These are phyloP conservation scores for Oxalis stricta DNA, from an alignment of 441 rosid genomes.

Conservation along the genomic window DNA sequence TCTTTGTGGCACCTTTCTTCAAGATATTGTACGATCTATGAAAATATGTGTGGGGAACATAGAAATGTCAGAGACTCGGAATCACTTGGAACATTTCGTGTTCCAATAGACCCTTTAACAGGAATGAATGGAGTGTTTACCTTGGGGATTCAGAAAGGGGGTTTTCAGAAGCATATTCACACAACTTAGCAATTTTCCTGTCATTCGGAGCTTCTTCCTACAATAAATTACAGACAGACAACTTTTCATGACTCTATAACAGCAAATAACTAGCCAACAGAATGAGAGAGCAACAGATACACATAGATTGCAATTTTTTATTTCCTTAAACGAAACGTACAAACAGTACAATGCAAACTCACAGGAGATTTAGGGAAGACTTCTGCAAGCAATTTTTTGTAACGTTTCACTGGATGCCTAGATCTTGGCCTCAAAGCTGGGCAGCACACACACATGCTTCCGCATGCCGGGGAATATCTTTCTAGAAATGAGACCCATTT, in stretches of 20 bases:
- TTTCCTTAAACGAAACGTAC: neutral
- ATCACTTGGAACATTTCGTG: too few relatives aligned
- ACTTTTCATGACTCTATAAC: neutral
- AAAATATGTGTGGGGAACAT: too few relatives aligned
- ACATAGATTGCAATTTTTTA: neutral
- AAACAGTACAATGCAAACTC: slow-evolving; percentile 18
- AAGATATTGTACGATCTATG: slow-evolving; percentile 76
- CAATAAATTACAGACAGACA: slow-evolving; percentile 5
- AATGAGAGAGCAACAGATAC: too few relatives aligned
- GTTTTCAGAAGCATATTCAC: slow-evolving; percentile 91
- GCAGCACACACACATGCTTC: slow-evolving; percentile 93
- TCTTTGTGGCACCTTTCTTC: slow-evolving; percentile 94
- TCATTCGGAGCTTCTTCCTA: slow-evolving; percentile 76
- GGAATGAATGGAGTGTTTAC: slow-evolving; percentile 16
- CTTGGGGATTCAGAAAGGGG: slow-evolving; percentile 91
- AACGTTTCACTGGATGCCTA: slow-evolving; percentile 95
- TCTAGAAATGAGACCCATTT: slow-evolving; percentile 91
- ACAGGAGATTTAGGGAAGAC: slow-evolving; percentile 83
- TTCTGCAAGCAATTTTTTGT: slow-evolving; percentile 82
- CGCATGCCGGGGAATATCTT: slow-evolving; percentile 94
- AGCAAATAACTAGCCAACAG: neutral
- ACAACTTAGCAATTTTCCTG: slow-evolving; percentile 71
- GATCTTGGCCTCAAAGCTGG: slow-evolving; percentile 98
- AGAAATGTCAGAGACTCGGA: too few relatives aligned
- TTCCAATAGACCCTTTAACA: too few relatives aligned